Base-by-base conservation (phyloP, 2,329 filamentous ascomycete species). In the Cadophora malorum region DNA sequence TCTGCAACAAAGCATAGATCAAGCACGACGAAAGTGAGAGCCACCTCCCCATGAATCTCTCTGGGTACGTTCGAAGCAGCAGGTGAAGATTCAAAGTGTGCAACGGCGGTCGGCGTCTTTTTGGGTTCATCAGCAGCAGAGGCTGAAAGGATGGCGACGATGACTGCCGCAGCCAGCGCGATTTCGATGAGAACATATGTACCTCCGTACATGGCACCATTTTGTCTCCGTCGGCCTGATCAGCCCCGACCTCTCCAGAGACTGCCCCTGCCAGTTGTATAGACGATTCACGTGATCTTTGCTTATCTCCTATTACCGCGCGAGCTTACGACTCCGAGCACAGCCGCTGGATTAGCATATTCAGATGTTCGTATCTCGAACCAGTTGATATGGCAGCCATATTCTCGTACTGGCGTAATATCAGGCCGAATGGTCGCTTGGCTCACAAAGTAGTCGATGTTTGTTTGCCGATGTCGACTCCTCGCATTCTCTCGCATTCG, bases 401-500 rank as follows among this genome's bases (percentile, higher is more conserved):
- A 53, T 14, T 10, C 1, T 10, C 14, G 50, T 28, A 38, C 8
- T 55, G 52, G 28, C 52, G 14, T n/a, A 55, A 31, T 33, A 5
- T 8, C 25, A 55, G 9, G 41, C 52, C 23, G 52, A 38, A 14
- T 38, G 8, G 28, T 19, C 16, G 25, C 28, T 55, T 55, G 52
- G 19, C 28, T 31, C 14, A 19, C 12, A 31, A 55, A 9, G 16
- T 25, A 33, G 14, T 25, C 7, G 16, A n/a, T 33, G 52, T 31
- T 38, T 33, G 52, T 55, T 33, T 28, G 14, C 52, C 16, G 28
- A 55, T 55, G 52, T 14, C 52, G 52, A 55, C 25, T 55, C 10
- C n/a, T 55, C 35, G 35, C 35, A 38, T 38, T 38, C 7, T 38
- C 35, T 38, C 35, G 52, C 5, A 33, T 55, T 55, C 52, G 16